Percentiles rank a stretch among this genome's conserved stretches.
Conservation (phyloP, 441 rosid genomes). For the Melianthus villosus region DNA sequence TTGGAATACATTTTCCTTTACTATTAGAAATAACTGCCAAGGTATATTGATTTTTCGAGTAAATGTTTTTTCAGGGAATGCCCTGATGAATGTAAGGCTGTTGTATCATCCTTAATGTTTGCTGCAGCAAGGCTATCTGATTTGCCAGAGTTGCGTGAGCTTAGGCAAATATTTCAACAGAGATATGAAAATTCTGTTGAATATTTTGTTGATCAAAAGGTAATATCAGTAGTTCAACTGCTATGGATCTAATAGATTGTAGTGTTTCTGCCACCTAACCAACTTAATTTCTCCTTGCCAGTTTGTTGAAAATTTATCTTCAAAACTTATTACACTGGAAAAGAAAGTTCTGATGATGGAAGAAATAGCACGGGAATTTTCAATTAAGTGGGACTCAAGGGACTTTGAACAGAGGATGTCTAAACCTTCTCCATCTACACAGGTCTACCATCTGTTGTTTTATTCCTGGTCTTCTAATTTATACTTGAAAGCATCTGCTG, state of each 20-base stretch:
- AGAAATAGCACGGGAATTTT: constrained; percentile 7
- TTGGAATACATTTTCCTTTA: neutral
- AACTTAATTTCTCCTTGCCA: neutral
- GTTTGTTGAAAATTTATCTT: constrained; percentile 11
- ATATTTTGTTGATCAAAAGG: constrained; percentile 56
- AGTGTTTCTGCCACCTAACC: too few relatives aligned
- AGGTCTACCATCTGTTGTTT: constrained; percentile 1
- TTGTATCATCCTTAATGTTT: constrained; percentile 70
- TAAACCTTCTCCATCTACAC: constrained; percentile 3
- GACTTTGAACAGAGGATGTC: constrained; percentile 14
- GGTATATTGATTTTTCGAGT: constrained; percentile 7
- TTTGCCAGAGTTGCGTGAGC: constrained; percentile 75
- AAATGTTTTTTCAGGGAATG: too few relatives aligned
- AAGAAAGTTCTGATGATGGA: constrained; percentile 12
- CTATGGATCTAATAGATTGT: too few relatives aligned
- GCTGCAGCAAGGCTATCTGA: constrained; percentile 93
- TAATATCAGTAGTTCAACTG: too few relatives aligned
- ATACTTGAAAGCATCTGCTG: too few relatives aligned
- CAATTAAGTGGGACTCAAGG: constrained; percentile 13
- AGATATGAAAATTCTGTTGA: constrained; percentile 55
- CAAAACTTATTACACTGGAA: constrained; percentile 6
- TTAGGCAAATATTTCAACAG: constrained; percentile 63
- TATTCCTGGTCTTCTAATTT: too few relatives aligned
- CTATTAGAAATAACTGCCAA: neutral
- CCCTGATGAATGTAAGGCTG: constrained; percentile 76